Percentiles rank a stretch among this genome's conserved stretches.
These are phyloP conservation scores for Mallotus repandus DNA, from an alignment of 441 rosid genomes.

Conservation along the genomic window DNA sequence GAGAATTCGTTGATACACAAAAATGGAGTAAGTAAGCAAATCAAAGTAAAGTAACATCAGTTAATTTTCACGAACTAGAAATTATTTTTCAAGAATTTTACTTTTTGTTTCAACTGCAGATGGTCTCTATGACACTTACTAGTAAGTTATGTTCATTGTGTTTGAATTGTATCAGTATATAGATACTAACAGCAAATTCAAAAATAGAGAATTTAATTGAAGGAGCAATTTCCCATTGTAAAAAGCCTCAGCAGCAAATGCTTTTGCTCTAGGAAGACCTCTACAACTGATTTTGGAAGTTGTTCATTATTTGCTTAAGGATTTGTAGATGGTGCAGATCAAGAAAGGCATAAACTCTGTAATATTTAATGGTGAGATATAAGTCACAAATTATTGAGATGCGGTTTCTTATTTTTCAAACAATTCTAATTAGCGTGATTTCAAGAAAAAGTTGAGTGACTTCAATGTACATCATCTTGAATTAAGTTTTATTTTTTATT, in stretches of 20 bases:
- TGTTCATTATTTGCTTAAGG: too few species aligned
- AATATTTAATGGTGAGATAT: background rate
- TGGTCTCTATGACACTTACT: slow-evolving; percentile 69
- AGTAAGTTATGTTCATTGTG: slow-evolving; percentile 36
- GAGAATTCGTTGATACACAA: slow-evolving; percentile 34
- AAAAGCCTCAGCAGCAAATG: too few species aligned
- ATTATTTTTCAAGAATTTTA: too few species aligned
- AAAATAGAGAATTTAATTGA: slow-evolving; percentile 71
- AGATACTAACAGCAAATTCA: slow-evolving; percentile 1
- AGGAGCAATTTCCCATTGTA: background rate
- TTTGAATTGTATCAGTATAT: background rate
- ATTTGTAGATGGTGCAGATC: too few species aligned
- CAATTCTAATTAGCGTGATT: too few species aligned
- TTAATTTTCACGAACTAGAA: background rate
- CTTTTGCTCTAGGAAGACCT: too few species aligned
- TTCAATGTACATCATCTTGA: background rate
- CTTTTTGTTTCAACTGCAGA: slow-evolving; percentile 52
- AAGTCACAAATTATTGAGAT: too few species aligned
- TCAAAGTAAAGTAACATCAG: background rate
- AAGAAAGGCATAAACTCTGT: too few species aligned
- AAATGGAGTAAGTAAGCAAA: slow-evolving; percentile 52
- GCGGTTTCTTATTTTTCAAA: too few species aligned
- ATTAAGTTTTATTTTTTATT: too few species aligned
- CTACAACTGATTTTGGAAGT: too few species aligned
- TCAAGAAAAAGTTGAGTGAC: background rate